These are phyloP conservation scores for Rhytidiadelphus loreus DNA, from an alignment of 225 moss, liverwort and hornwort genomes.

Conservation along the genomic window DNA sequence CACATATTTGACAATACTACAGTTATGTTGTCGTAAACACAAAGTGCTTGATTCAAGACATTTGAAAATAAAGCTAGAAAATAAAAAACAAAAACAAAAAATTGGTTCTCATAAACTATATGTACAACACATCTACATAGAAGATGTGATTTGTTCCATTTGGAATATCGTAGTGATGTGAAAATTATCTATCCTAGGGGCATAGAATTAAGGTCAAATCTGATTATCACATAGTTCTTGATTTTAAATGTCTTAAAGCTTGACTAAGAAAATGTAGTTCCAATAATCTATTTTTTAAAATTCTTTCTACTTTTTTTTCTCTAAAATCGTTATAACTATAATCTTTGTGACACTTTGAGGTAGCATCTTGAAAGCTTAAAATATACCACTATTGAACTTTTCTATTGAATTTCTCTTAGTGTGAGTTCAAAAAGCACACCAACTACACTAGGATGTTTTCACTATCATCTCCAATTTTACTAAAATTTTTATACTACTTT, in stretches of 20 bases:
- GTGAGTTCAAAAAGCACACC: rapidly evolving
- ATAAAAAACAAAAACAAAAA: not conserved
- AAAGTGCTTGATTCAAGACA: not conserved
- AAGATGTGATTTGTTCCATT: not conserved
- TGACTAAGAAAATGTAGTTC: not conserved
- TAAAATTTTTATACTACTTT: no score
- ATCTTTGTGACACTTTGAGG: not conserved
- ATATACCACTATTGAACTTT: not conserved
- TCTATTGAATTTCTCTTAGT: not conserved
- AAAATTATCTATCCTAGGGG: not conserved
- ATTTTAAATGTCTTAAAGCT: not conserved
- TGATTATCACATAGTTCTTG: not conserved
- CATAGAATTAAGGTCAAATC: not conserved
- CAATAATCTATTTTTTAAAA: no score
- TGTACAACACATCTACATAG: not conserved
- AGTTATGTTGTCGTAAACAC: not conserved
- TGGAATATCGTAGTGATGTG: not conserved
- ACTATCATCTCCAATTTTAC: no score
- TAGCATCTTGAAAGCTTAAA: not conserved
- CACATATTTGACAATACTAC: no score
- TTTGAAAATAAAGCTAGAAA: not conserved
- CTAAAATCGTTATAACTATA: not conserved
- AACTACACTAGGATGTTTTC: no score
- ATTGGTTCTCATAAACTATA: not conserved
- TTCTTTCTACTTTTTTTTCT: no score